These are phyloP conservation scores for Kluyveromyces siamensis DNA, from an alignment of 805 yeast genomes.

Conservation along the genomic window DNA sequence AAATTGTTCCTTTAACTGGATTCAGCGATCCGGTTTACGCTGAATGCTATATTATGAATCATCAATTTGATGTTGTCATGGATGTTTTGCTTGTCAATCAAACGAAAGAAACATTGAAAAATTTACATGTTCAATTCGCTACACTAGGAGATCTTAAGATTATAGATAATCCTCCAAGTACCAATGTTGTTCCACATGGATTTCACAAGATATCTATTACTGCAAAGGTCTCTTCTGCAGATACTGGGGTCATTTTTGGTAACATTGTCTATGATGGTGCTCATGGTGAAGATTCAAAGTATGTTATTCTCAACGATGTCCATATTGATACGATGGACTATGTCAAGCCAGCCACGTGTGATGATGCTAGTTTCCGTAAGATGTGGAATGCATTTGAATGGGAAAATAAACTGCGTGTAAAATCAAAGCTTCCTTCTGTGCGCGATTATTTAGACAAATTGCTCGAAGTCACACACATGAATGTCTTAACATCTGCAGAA, in stretches of 20 bases:
- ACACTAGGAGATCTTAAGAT: constrained; percentile 94
- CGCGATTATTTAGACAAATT: constrained; percentile 71
- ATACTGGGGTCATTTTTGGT: constrained; percentile 96
- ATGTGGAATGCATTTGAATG: constrained; percentile 99
- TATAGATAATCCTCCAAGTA: constrained; percentile 81
- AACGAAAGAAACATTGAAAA: constrained; percentile 82
- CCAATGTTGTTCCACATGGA: constrained; percentile 94
- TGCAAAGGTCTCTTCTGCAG: constrained; percentile 91
- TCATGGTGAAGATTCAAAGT: constrained; percentile 79
- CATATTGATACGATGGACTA: constrained; percentile 97
- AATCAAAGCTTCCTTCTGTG: constrained; percentile 55
- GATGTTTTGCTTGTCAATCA: constrained; percentile 93
- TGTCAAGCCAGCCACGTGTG: constrained; percentile 87
- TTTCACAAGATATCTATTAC: constrained; percentile 86
- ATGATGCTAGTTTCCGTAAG: constrained; percentile 82
- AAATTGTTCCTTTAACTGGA: constrained; percentile 92
- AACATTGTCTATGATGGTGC: constrained; percentile 95
- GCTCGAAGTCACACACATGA: constrained; percentile 78
- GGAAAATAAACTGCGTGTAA: constrained; percentile 95
- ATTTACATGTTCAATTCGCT: constrained; percentile 89
- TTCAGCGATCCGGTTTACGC: constrained; percentile 97
- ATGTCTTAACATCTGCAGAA: constrained; percentile 85
- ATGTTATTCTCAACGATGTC: constrained; percentile 87
- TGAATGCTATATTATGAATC: constrained; percentile 93
- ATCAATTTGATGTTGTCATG: constrained; percentile 90